Base-by-base conservation (phyloP, 2,329 filamentous ascomycete species). In the Penicillium sp. region DNA sequence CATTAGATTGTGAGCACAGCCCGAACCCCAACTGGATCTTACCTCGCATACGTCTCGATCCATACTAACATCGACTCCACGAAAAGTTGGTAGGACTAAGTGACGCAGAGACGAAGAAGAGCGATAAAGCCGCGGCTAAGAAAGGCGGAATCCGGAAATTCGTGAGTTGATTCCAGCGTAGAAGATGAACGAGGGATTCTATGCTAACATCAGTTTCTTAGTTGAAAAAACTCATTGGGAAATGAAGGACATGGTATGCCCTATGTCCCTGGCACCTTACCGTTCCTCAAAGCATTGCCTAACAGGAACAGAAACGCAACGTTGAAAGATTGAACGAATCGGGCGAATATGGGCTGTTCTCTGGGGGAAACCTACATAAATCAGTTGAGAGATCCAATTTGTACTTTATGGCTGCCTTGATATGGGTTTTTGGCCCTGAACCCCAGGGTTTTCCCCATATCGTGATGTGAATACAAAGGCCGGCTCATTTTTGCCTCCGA, bases 391-490 rank as follows among this genome's bases (percentile, higher is more conserved):
- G 16, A 6, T 27, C 14, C 13, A 31, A 34, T 42, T 27, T 34
- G 28, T 42, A 25, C 13, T 42, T 34, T 16, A 34, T 42, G 13
- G 19, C 22, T 27, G 40, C 40, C 40, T 42, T 42, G 19, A 34
- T 42, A 13, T 42, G 40, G 40, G 40, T 42, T 42, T 42, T 42
- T 40, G 29, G 40, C 40, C 40, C 19, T 16, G 9, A 29, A 27
- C 7, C 25, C 8, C 13, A 42, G 40, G 40, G 40, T 42, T 42
- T 42, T 42, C 40, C 40, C 40, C 40, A 42, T 34, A 27, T 42
- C 9, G 40, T 42, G 19, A 42, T 42, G 40, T 11, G 40, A 42
- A 42, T 42, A 14, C 40, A 42, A 42, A 42, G 40, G 40, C 40
- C 19, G 19, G 34, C 29, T 16, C 9, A 9, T 42, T 42, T 34